Conservation (phyloP, 305 asterid species). For the Solanum hybrid region DNA sequence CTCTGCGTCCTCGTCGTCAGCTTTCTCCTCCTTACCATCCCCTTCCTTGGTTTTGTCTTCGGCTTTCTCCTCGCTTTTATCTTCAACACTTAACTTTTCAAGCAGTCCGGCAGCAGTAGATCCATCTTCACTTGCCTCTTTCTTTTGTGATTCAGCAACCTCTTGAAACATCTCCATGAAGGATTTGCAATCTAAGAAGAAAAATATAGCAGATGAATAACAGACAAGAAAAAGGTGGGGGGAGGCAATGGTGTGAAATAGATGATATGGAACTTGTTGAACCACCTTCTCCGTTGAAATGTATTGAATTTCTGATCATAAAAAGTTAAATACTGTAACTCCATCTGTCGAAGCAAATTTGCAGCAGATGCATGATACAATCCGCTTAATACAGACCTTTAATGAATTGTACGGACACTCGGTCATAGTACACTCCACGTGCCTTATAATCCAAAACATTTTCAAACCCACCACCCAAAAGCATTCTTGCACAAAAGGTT, state of each 20-base stretch:
- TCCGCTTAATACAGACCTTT: background rate
- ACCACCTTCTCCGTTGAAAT: too few species aligned
- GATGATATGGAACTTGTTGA: too few species aligned
- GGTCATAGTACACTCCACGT: background rate
- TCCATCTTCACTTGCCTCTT: slow-evolving; percentile 28
- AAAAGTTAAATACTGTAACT: background rate
- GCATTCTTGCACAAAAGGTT: background rate
- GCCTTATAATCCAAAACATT: too few species aligned
- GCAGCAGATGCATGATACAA: background rate
- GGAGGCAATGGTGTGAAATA: background rate
- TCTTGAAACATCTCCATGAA: slow-evolving; percentile 37
- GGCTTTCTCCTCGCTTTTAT: slow-evolving; percentile 4
- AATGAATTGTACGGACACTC: background rate
- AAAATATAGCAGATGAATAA: background rate
- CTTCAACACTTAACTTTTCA: slow-evolving; percentile 37
- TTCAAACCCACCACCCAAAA: background rate
- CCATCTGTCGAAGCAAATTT: background rate
- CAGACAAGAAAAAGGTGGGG: background rate
- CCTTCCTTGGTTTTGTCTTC: background rate
- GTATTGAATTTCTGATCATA: too few species aligned
- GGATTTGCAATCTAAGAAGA: slow-evolving; percentile 33
- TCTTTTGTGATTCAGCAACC: slow-evolving; percentile 33
- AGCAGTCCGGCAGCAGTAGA: slow-evolving; percentile 37
- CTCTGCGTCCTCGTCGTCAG: slow-evolving; percentile 3
- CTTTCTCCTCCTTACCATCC: background rate